Evolutionary conservation across 2,329 filamentous ascomycete species (phyloP).

Genomic region (Sporothrix pallida): DNA sequence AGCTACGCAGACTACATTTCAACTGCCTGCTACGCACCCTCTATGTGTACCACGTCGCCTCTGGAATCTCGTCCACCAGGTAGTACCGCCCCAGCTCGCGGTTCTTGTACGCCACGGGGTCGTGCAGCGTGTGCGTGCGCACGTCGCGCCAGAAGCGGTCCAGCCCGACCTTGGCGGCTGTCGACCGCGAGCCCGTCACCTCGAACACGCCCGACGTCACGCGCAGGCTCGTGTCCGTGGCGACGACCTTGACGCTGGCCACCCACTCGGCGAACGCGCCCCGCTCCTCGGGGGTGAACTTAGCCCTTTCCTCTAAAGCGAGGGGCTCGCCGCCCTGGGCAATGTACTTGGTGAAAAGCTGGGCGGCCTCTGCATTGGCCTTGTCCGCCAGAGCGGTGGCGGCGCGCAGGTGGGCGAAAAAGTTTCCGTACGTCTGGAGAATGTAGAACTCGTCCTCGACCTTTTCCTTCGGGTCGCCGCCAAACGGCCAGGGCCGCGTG

Average conservation of each 20-base stretch:
- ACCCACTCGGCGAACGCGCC: conserved; percentile 68
- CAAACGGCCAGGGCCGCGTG: conserved; percentile 68
- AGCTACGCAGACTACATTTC: not conserved
- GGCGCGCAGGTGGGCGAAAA: conserved; percentile 65
- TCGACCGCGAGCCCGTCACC: conserved; percentile 64
- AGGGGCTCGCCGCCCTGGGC: conserved; percentile 35
- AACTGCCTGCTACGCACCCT: not conserved
- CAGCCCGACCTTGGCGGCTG: conserved; percentile 62
- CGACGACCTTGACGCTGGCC: conserved; percentile 66
- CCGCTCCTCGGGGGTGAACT: conserved; percentile 57
- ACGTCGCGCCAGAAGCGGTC: conserved; percentile 71
- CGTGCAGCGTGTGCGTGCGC: conserved; percentile 69
- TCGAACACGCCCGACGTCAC: conserved; percentile 69
- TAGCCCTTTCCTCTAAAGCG: conserved; percentile 48
- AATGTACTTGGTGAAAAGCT: conserved; percentile 52
- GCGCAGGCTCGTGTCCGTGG: conserved; percentile 63
- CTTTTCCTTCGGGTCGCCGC: conserved; percentile 65
- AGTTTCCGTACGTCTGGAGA: conserved; percentile 67
- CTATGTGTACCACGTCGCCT: conserved; percentile 65
- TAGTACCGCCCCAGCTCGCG: conserved; percentile 64
- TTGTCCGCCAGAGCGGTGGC: conserved; percentile 64
- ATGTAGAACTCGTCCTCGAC: conserved; percentile 70
- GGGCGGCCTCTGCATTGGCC: conserved; percentile 56
- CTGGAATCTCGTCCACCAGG: conserved; percentile 61
- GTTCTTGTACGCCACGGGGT: conserved; percentile 71